Percentiles rank a stretch among this genome's conserved stretches.
Conservation (phyloP, 208 protist species). For the Leishmania mexicana region DNA sequence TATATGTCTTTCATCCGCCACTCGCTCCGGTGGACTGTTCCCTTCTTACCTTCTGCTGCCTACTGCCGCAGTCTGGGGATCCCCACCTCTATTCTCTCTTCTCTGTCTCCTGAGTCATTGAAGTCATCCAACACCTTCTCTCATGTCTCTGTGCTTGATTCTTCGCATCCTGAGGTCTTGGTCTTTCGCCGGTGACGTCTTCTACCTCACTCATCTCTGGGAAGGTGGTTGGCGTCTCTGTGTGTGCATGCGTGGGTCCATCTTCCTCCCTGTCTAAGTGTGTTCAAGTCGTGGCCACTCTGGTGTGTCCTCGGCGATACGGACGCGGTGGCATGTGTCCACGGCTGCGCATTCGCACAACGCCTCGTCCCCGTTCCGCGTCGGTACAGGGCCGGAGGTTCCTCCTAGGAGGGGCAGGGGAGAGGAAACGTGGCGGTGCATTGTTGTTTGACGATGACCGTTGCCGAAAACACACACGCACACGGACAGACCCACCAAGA, state of each 20-base stretch:
- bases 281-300: too few species aligned
- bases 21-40: neutral
- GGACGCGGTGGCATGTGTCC: too few species aligned
- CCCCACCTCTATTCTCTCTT: neutral
- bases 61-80: neutral
- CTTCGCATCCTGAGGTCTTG: neutral
- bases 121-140: neutral
- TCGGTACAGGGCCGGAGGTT: neutral
- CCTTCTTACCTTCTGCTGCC: too few species aligned
- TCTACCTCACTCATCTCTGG: neutral
- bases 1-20: neutral
- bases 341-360: neutral
- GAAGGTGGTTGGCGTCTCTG: too few species aligned
- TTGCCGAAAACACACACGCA: neutral
- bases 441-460: neutral
- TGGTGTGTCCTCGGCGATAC: neutral
- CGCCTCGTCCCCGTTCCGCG: neutral
- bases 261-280: constrained; percentile 4
- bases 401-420: neutral
- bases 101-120: neutral
- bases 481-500: neutral
- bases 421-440: neutral
- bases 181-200: neutral
- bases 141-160: neutral
- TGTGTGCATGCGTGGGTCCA: neutral